Evolutionary conservation across 2,329 filamentous ascomycete species (phyloP).

Genomic region (Diaporthe capsici): DNA sequence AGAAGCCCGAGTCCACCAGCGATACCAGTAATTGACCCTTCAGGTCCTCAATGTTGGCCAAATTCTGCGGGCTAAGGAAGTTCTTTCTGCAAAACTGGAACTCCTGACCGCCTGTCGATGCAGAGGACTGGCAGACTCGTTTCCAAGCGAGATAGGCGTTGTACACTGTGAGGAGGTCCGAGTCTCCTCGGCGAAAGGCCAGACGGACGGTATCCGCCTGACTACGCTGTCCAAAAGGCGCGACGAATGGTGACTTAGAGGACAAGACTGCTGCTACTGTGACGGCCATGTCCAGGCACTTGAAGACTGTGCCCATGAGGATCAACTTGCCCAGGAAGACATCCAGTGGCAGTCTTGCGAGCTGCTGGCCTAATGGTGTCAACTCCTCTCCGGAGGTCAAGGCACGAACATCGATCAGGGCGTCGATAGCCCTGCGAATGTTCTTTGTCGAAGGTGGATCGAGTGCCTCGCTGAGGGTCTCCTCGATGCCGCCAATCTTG

Average conservation of each 20-base stretch:
- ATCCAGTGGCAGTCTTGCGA: slow-evolving; percentile 91
- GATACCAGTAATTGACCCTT: slow-evolving; percentile 92
- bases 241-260: slow-evolving; percentile 93
- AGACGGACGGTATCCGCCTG: slow-evolving; percentile 86
- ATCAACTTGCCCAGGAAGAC: slow-evolving; percentile 96
- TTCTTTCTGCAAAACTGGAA: slow-evolving; percentile 95
- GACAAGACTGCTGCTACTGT: slow-evolving; percentile 94
- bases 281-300: slow-evolving; percentile 90
- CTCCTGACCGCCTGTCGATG: slow-evolving; percentile 74
- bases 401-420: slow-evolving; percentile 92
- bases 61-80: slow-evolving; percentile 89
- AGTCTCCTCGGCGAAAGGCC: slow-evolving; percentile 87
- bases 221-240: slow-evolving; percentile 84
- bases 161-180: slow-evolving; percentile 92
- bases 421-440: slow-evolving; percentile 91
- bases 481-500: slow-evolving; percentile 92
- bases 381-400: slow-evolving; percentile 86
- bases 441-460: slow-evolving; percentile 94
- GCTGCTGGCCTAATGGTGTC: slow-evolving; percentile 86
- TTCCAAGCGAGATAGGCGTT: slow-evolving; percentile 95
- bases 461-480: slow-evolving; percentile 87
- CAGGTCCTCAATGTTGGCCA: slow-evolving; percentile 93
- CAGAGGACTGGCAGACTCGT: slow-evolving; percentile 79
- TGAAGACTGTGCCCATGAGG: slow-evolving; percentile 87
- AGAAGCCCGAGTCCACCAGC: slow-evolving; percentile 86